A percentile compares a stretch with the other conserved stretches of the same genome.
phyloP scores from a whole-genome alignment of 2,329 filamentous ascomycete genomes.

The Trichoderma cornu-damae region DNA sequence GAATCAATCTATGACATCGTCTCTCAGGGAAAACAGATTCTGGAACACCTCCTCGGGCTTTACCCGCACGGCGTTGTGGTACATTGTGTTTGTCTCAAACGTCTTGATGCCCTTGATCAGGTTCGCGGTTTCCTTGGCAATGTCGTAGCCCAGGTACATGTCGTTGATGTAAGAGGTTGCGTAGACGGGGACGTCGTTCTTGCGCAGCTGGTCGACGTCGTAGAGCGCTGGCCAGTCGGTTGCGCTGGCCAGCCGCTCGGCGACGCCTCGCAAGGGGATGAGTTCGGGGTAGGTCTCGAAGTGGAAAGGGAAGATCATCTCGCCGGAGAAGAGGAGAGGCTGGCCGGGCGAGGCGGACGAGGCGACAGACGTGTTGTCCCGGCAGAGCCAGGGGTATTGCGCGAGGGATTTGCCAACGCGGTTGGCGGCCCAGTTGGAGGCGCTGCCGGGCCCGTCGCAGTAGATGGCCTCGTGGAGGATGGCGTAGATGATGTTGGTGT shows the following conservation, averaged over 20 bases:
- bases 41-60: conserved; percentile 72
- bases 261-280: conserved; percentile 59
- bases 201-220: conserved; percentile 63
- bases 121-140: conserved; percentile 67
- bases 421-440: conserved; percentile 71
- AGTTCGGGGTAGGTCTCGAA: conserved; percentile 78
- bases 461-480: conserved; percentile 86
- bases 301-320: conserved; percentile 87
- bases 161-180: conserved; percentile 79
- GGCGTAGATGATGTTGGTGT: conserved; percentile 75
- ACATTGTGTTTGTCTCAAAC: conserved; percentile 80
- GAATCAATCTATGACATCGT: conserved; percentile 56
- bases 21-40: conserved; percentile 70
- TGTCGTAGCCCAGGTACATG: conserved; percentile 82
- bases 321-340: conserved; percentile 76
- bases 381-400: conserved; percentile 49
- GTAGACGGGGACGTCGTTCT: conserved; percentile 80
- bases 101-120: conserved; percentile 73
- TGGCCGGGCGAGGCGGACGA: conserved; percentile 28
- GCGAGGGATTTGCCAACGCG: conserved; percentile 50
- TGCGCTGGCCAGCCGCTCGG: conserved; percentile 63
- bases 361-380: conserved; percentile 24
- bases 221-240: conserved; percentile 73
- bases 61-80: conserved; percentile 74
- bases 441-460: conserved; percentile 59